These are phyloP conservation scores for Castanopsis chinensis DNA, from an alignment of 306 rosid species.

Conservation along the genomic window DNA sequence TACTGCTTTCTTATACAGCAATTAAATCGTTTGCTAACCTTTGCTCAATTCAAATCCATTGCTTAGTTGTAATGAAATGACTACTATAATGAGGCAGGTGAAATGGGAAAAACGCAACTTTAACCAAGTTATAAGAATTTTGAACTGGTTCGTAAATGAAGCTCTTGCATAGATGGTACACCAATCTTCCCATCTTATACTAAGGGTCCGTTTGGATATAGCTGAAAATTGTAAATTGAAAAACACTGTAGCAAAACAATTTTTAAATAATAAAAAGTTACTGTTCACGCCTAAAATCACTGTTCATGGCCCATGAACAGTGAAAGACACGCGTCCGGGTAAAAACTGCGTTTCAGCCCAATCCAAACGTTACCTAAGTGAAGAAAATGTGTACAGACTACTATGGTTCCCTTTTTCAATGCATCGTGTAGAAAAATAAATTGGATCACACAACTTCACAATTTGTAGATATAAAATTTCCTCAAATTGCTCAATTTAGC, in stretches of 20 bases:
- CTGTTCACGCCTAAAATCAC: too few relatives aligned
- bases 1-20: neutral
- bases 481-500: neutral
- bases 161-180: neutral
- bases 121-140: neutral
- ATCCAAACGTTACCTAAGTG: too few relatives aligned
- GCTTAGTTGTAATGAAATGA: neutral
- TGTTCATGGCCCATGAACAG: too few relatives aligned
- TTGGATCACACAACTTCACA: neutral
- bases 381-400: neutral
- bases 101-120: neutral
- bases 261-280: too few relatives aligned
- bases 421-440: neutral
- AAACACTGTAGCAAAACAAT: too few relatives aligned
- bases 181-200: neutral
- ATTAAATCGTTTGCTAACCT: neutral
- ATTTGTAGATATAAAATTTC: neutral
- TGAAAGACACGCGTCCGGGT: too few relatives aligned
- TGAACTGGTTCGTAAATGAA: neutral
- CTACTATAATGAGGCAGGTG: neutral
- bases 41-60: neutral
- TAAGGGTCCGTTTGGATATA: too few relatives aligned
- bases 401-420: neutral
- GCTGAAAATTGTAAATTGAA: too few relatives aligned
- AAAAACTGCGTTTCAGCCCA: too few relatives aligned